Conservation (phyloP, 306 rosid genomes). For the Acacia acuminata region DNA sequence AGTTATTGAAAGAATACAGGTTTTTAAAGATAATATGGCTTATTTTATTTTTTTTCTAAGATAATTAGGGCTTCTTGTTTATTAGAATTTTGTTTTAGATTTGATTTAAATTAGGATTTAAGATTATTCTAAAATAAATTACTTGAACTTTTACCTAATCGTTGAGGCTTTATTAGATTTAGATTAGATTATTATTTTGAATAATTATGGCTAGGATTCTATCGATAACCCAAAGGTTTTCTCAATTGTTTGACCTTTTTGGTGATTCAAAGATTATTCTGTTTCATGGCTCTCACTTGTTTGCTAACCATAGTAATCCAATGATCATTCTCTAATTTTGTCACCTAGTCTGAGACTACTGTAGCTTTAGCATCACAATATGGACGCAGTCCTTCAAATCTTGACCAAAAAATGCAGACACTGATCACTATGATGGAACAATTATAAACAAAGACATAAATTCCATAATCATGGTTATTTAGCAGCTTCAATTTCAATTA, state of each 20-base stretch:
- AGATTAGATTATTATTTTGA: not conserved
- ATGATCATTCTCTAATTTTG: not conserved
- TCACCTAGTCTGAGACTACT: not conserved
- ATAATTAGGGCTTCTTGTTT: not conserved
- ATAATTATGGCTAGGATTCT: not conserved
- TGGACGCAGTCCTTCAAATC: not conserved
- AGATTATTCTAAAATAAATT: not conserved
- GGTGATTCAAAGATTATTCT: not conserved
- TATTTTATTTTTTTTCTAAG: no score
- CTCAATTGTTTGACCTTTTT: not conserved
- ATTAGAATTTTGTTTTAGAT: not conserved
- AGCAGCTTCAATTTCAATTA: conserved; percentile 6
- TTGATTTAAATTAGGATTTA: no score
- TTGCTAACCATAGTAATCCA: not conserved
- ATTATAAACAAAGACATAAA: not conserved
- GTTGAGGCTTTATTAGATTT: not conserved
- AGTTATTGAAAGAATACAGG: not conserved
- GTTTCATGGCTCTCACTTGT: not conserved
- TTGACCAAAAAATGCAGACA: conserved; percentile 8
- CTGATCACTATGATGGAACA: not conserved
- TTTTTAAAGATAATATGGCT: no score
- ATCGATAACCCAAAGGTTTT: not conserved
- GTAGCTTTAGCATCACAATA: not conserved
- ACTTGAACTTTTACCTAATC: not conserved
- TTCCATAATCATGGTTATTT: not conserved